Conservation (phyloP, 768 basidiomycete species). For the Termitomyces sp. region DNA sequence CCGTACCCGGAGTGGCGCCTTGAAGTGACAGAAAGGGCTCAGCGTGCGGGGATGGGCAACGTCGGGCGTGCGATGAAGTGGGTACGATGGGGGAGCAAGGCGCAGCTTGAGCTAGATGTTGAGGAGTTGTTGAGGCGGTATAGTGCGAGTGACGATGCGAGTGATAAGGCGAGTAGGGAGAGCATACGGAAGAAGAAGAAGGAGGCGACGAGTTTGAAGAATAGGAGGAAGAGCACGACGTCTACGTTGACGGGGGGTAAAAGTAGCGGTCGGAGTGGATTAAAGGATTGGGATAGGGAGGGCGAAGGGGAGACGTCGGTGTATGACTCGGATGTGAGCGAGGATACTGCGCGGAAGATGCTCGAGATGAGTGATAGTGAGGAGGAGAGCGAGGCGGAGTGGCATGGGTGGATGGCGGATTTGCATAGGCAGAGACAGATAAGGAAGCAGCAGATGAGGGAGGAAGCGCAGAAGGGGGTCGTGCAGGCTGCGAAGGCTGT, state of each 20-base stretch:
- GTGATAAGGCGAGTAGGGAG: slow-evolving; percentile 10
- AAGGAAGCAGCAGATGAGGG: slow-evolving; percentile 15
- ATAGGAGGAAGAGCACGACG: slow-evolving; percentile 16
- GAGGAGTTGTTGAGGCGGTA: slow-evolving; percentile 21
- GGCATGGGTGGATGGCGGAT: slow-evolving; percentile 66
- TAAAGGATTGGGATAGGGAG: slow-evolving; percentile 2
- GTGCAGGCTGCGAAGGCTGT: slow-evolving; percentile 6
- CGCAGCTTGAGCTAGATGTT: slow-evolving; percentile 18
- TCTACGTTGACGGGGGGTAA: slow-evolving; percentile 18
- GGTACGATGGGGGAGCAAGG: slow-evolving; percentile 27
- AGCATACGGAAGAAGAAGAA: slow-evolving; percentile 10
- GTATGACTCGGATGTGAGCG: slow-evolving; percentile 21
- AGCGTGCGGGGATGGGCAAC: slow-evolving; percentile 57
- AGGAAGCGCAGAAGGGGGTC: slow-evolving; percentile 7
- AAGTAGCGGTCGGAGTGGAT: background rate
- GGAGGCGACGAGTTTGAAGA: slow-evolving; percentile 18
- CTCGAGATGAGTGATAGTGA: slow-evolving; percentile 34
- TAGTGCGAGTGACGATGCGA: slow-evolving; percentile 4
- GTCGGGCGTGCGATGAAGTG: slow-evolving; percentile 52
- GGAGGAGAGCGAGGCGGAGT: slow-evolving; percentile 57
- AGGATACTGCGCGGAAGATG: slow-evolving; percentile 18
- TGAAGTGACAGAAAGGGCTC: slow-evolving; percentile 46
- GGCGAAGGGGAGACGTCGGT: slow-evolving; percentile 3
- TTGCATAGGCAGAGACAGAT: slow-evolving; percentile 33
- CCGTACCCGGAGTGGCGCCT: slow-evolving; percentile 70